Percentiles rank a stretch among this genome's conserved stretches.
Conservation (phyloP, 495 filamentous ascomycete genomes). For the Penicillium odoratum region DNA sequence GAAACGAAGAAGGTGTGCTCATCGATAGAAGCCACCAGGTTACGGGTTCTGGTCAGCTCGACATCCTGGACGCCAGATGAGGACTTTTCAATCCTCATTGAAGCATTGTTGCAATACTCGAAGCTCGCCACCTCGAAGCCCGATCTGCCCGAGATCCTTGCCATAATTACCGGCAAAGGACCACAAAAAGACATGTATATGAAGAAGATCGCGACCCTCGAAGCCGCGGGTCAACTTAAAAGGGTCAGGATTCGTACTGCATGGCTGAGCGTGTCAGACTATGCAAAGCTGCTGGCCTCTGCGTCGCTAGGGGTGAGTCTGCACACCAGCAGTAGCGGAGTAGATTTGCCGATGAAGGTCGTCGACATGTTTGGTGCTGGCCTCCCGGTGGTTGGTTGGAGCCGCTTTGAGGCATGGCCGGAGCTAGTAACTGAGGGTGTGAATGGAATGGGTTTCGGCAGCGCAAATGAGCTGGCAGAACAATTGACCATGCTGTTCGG, state of each 20-base stretch:
- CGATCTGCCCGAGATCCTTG: conserved; percentile 65
- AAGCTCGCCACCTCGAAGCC: conserved; percentile 39
- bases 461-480: conserved; percentile 56
- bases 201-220: conserved; percentile 57
- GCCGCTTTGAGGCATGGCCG: conserved; percentile 76
- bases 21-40: conserved; percentile 53
- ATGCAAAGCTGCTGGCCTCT: conserved; percentile 80
- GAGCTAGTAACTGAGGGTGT: conserved; percentile 84
- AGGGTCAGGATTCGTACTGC: conserved; percentile 74
- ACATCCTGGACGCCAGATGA: conserved; percentile 98
- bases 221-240: conserved; percentile 56
- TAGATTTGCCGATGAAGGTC: conserved; percentile 98
- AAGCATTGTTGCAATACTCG: conserved; percentile 74
- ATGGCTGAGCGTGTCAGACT: conserved; percentile 81
- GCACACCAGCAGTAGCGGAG: conserved; percentile 88
- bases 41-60: conserved; percentile 76
- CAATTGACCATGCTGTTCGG: conserved; percentile 64
- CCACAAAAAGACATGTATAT: conserved; percentile 79
- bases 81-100: conserved; percentile 88
- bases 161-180: conserved; percentile 90
- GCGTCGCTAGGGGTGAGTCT: conserved; percentile 90
- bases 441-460: conserved; percentile 81
- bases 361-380: conserved; percentile 98
- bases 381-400: conserved; percentile 85
- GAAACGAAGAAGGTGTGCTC: conserved; percentile 58